Evolutionary conservation across 495 filamentous ascomycete species (phyloP), one percentile per base, ranked within the genome.

Genomic region (Hyaloscypha variabilis): DNA sequence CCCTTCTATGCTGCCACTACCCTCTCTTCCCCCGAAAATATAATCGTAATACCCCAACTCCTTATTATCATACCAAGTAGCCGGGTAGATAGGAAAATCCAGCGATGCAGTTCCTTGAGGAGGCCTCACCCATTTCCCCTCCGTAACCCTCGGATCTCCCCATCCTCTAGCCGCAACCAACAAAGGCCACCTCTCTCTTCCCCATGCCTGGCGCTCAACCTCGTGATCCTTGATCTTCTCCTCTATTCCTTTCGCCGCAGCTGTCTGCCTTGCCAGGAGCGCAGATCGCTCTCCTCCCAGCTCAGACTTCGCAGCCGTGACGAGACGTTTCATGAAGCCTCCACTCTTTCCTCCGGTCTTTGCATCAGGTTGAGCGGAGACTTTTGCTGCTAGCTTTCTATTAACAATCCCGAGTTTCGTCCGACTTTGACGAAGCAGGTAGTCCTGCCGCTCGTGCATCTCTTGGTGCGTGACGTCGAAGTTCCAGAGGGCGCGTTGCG

Each of bases 81-180:
- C 55, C 11, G 55, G 23, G 31, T 58, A 58, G 23, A 58, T 31
- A 8, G 55, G 55, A 31, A 58, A 58, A 58, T 58, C 23, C 51
- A 54, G 23, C 23, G 10, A 11, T 24, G 51, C 23, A 10, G 57
- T 36, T 31, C 57, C 57, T 39, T 59, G 57, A 14, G 57, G n/a
- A 21, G 57, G 29, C n/a, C 29, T 17, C 3, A 23, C 21, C 19
- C 6, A 36, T 8, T 59, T 19, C 11, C 57, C 29, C 10, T 60
- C n/a, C 8, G 58, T 46, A 21, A 60, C 26, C 19, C 6, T 46
- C 8, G 58, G 58, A 24, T 60, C 58, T 13, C 58, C 34, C 31
- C 31, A 60, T 19, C 58, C 58, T 23, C 58, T 34, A 8, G 58
- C 34, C 6, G 58, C 58, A 46, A 60, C 30, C 17, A 60, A 34